Base-by-base conservation (phyloP, 176 grass and related monocot genomes). In the Elaeis guineensis region DNA sequence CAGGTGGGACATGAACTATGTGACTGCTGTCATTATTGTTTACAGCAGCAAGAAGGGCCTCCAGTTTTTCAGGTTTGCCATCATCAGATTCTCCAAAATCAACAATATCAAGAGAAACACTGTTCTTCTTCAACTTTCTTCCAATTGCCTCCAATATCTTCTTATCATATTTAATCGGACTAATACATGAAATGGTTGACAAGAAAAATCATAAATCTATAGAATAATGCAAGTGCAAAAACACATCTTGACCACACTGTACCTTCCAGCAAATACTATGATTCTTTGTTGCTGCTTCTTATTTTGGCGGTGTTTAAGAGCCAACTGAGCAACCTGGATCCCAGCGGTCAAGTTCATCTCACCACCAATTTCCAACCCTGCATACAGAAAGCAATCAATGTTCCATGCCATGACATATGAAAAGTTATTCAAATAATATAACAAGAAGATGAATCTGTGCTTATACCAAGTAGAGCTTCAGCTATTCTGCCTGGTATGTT, bases 201-300 rank as follows among this genome's bases (percentile, higher is more conserved):
- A 44, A 44, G 9, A 44, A 44, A 26, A 44, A 44, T 14, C 11
- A 44, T 44, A 44, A 44, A 12, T 44, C 28, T 11, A 44, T 44
- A 44, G 8, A 44, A 44, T 44, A 16, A 71, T 39, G 57, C 29
- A 67, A 19, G 55, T 8, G 70, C 52, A 56, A 61, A 25, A 24
- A 54, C 6, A 51, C 17, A 70, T 4, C 21, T 68, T 77, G 51
- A 52, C 4, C 21, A 51, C 3, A 1, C 5, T 49, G 16, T 89
- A 98, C 93, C 93, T 98, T 86, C 94, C 94, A 19, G 88, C 80
- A 67, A 98, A 98, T 65, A 84, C 94, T 70, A 98, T 89, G 59
- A 98, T 98, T 59, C 94, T 78, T 75, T 98, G 94, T 59, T 89
- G 88, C 26, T 98, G 94, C 70, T 82, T 98, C 80, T 98, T 98